These are phyloP conservation scores for Boletus sensibilis DNA, from an alignment of 768 basidiomycete genomes.

Conservation along the genomic window DNA sequence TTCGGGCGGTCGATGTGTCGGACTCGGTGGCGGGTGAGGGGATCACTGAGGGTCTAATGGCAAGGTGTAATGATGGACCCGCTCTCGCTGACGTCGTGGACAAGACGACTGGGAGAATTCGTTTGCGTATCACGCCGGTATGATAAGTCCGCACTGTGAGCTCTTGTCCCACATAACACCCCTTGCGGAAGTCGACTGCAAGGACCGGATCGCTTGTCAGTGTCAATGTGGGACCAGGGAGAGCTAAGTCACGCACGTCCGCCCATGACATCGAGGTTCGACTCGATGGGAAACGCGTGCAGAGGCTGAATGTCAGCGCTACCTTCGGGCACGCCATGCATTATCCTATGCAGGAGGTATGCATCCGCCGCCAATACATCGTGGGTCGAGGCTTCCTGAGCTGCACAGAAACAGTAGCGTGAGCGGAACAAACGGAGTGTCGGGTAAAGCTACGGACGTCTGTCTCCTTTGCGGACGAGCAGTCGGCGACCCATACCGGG, in stretches of 20 bases:
- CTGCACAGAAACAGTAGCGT: conserved; percentile 33
- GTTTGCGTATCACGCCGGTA: conserved; percentile 86
- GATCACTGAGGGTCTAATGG: conserved; percentile 25
- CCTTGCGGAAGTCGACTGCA: conserved; percentile 93
- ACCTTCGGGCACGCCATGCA: conserved; percentile 88
- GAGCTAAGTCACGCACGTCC: conserved; percentile 64
- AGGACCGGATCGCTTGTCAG: conserved; percentile 3
- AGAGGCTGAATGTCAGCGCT: conserved; percentile 68
- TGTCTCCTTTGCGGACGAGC: conserved; percentile 65
- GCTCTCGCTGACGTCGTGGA: conserved; percentile 35
- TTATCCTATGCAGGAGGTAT: conserved; percentile 76
- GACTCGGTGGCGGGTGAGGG: conserved; percentile 6
- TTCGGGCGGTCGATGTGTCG: conserved; percentile 33
- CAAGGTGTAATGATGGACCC: conserved; percentile 21
- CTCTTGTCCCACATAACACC: conserved; percentile 98
- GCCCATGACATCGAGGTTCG: conserved; percentile 93
- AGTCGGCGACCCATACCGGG: conserved; percentile 77
- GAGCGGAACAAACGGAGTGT: not conserved
- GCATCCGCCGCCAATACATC: conserved; percentile 51
- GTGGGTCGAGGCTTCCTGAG: conserved; percentile 54
- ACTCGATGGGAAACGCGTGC: conserved; percentile 89
- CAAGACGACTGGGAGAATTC: conserved; percentile 74
- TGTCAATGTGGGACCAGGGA: not conserved
- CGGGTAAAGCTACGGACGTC: conserved; percentile 54
- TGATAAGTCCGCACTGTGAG: conserved; percentile 96